Evolutionary conservation across 148 eudicot species (phyloP), one percentile per base, ranked within the genome.

Genomic region (Hydrangea macrophylla): DNA sequence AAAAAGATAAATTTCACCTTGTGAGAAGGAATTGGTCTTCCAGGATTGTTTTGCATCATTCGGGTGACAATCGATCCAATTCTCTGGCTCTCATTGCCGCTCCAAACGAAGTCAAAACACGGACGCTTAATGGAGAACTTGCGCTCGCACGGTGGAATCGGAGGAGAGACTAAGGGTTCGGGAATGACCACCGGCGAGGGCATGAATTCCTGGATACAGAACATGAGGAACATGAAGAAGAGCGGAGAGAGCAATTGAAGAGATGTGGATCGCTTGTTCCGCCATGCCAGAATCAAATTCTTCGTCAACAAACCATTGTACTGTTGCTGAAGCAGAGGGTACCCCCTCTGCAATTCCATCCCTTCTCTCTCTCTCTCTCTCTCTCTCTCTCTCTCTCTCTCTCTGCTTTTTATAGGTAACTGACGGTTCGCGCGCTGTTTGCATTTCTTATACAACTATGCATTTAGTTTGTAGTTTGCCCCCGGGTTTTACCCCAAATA

Each of bases 81-180:
- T 3, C 64, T 71, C 4, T 72, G 27, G 64, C 85, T 92, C 0
- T 69, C 63, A 55, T 74, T 81, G 7, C 92, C 97, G 62, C 94
- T 90, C 89, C 88, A 92, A 0, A 83, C 73, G 53, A 92, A 92
- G 42, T 92, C 98, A 58, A 58, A 90, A 65, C 98, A 92, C 24
- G 94, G 94, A 2, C 65, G 68, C 67, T 73, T 83, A 4, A 71
- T 59, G 67, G 45, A 84, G 56, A 27, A 80, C 69, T 82, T 90
- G 11, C 79, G 80, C 75, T 92, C 94, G 54, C 96, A 92, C 0
- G 83, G 79, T 0, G 87, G 90, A 60, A 92, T 92, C 1, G 94
- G 78, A 0, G 83, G 88, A 15, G 68, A 69, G 32, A 78, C 57
- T 12, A 84, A 39, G 2, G 91, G 50, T 3, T 70, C 24, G 0